Base-by-base conservation (phyloP, 2,329 filamentous ascomycete genomes). In the Scopulariopsis brevicaulis region DNA sequence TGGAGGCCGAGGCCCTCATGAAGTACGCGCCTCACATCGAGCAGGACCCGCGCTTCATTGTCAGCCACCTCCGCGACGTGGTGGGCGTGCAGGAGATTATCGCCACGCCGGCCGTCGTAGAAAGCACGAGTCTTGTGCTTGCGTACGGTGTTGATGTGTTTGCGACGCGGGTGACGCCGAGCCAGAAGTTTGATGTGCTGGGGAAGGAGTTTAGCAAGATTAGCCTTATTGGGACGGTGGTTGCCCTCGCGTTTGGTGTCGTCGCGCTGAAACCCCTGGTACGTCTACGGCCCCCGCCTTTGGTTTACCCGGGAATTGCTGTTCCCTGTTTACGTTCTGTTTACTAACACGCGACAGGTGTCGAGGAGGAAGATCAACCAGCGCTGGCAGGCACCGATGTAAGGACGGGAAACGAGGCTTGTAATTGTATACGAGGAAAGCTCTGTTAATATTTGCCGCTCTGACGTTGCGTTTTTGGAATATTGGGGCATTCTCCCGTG, bases 131-230 rank as follows among this genome's bases (percentile, higher is more conserved):
- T 65, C 71, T 97, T 58, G 81, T 99, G 14, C 87, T 96, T 66
- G 91, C 90, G 0, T 96, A 88, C 66, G 94, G 94, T 3, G 70
- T 90, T 15, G 94, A 99, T 69, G 75, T 97, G 1, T 99, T 95
- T 63, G 91, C 89, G 15, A 93, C 91, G 1, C 79, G 91, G 56
- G 82, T 95, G 12, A 83, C 87, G n/a, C 94, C 94, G 1, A 96
- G 90, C 70, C 84, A 88, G 64, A 82, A 88, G 18, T 99, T 99
- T 70, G 94, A 99, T 73, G 84, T 97, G 50, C 75, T 99, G 18
- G 94, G 91, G 61, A 94, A 91, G 72, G 89, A 90, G 2, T 99
- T 99, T 71, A 94, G 93, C 69, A 96, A 96, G 77, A 68, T 91
- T 58, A 88, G 91, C 64, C 82, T 99, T 67, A 71, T 96, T 43